Evolutionary conservation across 2,329 filamentous ascomycete species (phyloP).

Genomic region (Fusarium sp.): DNA sequence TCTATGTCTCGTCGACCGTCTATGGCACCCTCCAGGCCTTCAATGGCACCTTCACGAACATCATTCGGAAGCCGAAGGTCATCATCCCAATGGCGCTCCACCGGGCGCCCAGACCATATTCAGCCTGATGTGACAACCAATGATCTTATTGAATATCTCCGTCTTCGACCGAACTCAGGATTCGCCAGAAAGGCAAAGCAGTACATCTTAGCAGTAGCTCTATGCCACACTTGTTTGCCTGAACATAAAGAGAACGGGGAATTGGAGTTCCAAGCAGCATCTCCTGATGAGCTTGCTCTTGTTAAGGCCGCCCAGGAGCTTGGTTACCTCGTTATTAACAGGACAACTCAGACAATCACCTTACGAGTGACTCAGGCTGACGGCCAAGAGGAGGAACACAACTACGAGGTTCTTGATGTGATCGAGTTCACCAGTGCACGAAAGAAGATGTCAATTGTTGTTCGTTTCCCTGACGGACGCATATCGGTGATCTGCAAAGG

Average conservation of each 20-base stretch:
- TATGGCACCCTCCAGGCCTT: conserved; percentile 46
- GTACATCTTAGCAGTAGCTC: conserved; percentile 84
- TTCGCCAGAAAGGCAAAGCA: conserved; percentile 85
- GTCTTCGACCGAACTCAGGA: conserved; percentile 76
- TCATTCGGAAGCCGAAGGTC: conserved; percentile 56
- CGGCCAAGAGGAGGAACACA: conserved; percentile 63
- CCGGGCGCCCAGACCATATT: conserved; percentile 60
- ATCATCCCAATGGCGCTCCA: conserved; percentile 64
- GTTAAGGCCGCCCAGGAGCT: conserved; percentile 88
- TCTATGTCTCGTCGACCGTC: conserved; percentile 45
- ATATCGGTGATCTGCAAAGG: conserved; percentile 91
- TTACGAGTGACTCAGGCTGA: conserved; percentile 57
- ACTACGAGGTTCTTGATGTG: conserved; percentile 84
- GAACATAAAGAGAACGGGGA: conserved; percentile 76
- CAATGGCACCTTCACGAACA: conserved; percentile 48
- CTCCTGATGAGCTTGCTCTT: conserved; percentile 89
- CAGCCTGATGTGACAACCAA: conserved; percentile 73
- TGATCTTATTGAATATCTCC: conserved; percentile 83
- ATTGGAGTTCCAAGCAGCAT: conserved; percentile 87
- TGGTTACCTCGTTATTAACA: conserved; percentile 80
- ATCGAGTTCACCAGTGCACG: conserved; percentile 92
- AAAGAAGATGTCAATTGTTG: conserved; percentile 90
- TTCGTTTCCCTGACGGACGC: conserved; percentile 85
- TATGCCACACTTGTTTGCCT: conserved; percentile 92
- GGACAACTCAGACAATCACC: conserved; percentile 77